A percentile compares a stretch with the other conserved stretches of the same genome.
These are phyloP conservation scores for Mortierella sp. DNA, from an alignment of 371 early-diverging fungal genomes.

Conservation along the genomic window DNA sequence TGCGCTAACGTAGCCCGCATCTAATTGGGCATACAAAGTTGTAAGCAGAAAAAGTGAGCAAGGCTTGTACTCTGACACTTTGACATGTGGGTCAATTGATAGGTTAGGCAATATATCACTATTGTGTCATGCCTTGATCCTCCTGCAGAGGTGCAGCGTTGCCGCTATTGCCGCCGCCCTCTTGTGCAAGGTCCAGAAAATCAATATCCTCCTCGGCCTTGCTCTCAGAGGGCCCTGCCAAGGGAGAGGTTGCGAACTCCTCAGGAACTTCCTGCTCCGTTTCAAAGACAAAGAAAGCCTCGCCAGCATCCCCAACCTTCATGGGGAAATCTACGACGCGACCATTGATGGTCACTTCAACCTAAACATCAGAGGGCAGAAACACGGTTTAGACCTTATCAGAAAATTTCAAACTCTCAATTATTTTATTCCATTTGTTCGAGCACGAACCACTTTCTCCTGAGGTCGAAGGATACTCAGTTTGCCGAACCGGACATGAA, in stretches of 20 bases:
- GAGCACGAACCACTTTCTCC: constrained; percentile 73
- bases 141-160: constrained; percentile 11
- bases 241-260: constrained; percentile 93
- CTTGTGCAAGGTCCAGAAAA: constrained; percentile 39
- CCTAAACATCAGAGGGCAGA: constrained; percentile 63
- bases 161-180: not conserved
- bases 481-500: constrained; percentile 99
- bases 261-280: constrained; percentile 88
- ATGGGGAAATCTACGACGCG: constrained; percentile 80
- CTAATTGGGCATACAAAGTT: constrained; percentile 3
- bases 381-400: not conserved
- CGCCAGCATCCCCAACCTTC: constrained; percentile 99
- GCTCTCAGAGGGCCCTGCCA: constrained; percentile 71
- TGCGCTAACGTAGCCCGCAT: constrained; percentile 57
- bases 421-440: not conserved
- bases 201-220: constrained; percentile 54
- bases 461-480: constrained; percentile 90
- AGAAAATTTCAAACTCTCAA: constrained; percentile 1
- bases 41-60: not conserved
- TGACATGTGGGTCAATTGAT: constrained; percentile 8
- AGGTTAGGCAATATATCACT: not conserved
- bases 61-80: not conserved
- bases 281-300: constrained; percentile 98
- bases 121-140: constrained; percentile 32
- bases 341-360: constrained; percentile 94